Conservation (phyloP, 1,284 basidiomycete species). For the Leccinum angustisporum region DNA sequence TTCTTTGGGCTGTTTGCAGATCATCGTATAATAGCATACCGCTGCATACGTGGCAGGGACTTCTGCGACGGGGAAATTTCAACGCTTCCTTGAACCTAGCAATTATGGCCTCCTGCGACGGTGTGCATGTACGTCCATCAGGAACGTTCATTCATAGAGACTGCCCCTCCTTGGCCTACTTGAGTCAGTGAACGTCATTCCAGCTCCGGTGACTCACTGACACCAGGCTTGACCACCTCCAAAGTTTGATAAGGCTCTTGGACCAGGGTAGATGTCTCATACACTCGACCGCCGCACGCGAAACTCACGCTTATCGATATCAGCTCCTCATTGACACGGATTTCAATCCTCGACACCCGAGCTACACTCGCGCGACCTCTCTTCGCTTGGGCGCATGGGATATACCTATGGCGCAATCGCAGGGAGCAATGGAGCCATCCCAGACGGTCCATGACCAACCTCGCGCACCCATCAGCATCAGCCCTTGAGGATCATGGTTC, state of each 20-base stretch:
- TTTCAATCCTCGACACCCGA: no score
- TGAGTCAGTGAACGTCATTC: conserved; percentile 15
- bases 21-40: conserved; percentile 14
- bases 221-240: conserved; percentile 3
- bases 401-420: background rate
- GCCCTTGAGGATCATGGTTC: conserved; percentile 5
- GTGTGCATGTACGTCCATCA: conserved; percentile 6
- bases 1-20: conserved; percentile 17
- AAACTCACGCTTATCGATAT: conserved; percentile 17
- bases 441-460: conserved; percentile 3
- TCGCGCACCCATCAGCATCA: conserved; percentile 5
- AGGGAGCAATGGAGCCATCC: background rate
- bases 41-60: no score
- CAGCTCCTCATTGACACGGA: background rate
- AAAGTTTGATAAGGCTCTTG: conserved; percentile 11
- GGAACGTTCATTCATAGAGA: conserved; percentile 13
- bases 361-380: background rate
- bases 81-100: conserved; percentile 17
- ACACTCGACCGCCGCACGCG: background rate
- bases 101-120: conserved; percentile 17
- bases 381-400: background rate
- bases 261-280: background rate
- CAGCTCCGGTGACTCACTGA: conserved; percentile 20
- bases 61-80: conserved; percentile 14
- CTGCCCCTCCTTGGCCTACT: background rate